Conservation (phyloP, 2,329 filamentous ascomycete genomes). For the Kalmusia sp. region DNA sequence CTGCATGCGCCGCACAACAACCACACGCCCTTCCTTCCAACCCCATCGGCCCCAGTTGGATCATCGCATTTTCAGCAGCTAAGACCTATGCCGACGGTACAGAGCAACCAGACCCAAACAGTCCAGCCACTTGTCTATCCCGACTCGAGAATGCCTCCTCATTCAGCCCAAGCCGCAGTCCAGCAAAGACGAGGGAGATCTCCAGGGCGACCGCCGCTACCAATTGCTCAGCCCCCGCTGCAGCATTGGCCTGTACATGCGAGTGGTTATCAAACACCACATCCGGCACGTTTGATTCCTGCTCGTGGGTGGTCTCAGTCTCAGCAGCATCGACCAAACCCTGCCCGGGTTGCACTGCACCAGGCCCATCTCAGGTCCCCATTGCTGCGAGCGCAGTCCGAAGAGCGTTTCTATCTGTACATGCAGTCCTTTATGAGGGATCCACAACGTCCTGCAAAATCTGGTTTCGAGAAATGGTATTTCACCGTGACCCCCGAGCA, state of each 20-base stretch:
- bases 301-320: conserved; percentile 37
- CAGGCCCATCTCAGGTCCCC: conserved; percentile 66
- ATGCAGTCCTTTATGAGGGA: conserved; percentile 59
- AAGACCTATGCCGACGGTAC: not conserved
- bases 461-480: conserved; percentile 51
- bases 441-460: conserved; percentile 51
- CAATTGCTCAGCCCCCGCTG: not conserved
- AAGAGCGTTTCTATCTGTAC: conserved; percentile 61
- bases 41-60: not conserved
- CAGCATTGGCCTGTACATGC: not conserved
- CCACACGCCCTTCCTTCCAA: no score
- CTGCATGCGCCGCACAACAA: no score
- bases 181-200: conserved; percentile 13
- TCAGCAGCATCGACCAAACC: conserved; percentile 52
- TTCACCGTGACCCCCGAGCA: conserved; percentile 56
- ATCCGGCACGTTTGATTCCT: conserved; percentile 41
- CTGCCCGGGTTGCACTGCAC: conserved; percentile 61
- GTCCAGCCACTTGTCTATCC: not conserved
- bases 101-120: not conserved
- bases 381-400: conserved; percentile 43
- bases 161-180: conserved; percentile 12
- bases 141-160: not conserved
- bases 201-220: conserved; percentile 4
- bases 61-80: not conserved
- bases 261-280: not conserved